Evolutionary conservation across 495 filamentous ascomycete species (phyloP).

Genomic region (Umbilicaria muhlenbergii): DNA sequence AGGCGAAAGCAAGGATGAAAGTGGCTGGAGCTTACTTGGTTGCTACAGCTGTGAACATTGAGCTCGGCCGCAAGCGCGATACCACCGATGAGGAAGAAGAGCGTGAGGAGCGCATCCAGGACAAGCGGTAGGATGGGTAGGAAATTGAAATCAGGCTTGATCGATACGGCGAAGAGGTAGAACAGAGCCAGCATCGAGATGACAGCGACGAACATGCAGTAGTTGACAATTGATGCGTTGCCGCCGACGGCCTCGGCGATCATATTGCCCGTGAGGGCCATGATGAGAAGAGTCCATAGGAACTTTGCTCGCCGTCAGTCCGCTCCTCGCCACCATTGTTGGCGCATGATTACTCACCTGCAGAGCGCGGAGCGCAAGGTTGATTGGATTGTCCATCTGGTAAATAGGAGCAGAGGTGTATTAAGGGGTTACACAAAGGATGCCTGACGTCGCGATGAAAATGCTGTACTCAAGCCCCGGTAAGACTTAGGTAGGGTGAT

Average conservation of each 20-base stretch:
- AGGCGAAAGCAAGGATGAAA: not conserved
- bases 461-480: too few relatives aligned
- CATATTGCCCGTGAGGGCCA: conserved; percentile 55
- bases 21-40: conserved; percentile 34
- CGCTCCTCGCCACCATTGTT: not conserved
- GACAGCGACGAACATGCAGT: conserved; percentile 47
- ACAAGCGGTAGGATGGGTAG: conserved; percentile 38
- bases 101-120: conserved; percentile 40
- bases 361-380: conserved; percentile 10
- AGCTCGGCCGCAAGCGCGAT: conserved; percentile 50
- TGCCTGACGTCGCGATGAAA: not conserved
- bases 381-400: not conserved
- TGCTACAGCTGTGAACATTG: conserved; percentile 41
- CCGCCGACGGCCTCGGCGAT: conserved; percentile 37
- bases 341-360: conserved; percentile 3
- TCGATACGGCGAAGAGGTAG: conserved; percentile 40
- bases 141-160: conserved; percentile 29
- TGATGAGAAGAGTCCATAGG: conserved; percentile 48
- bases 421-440: not conserved
- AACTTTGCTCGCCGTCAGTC: conserved; percentile 27
- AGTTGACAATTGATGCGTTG: conserved; percentile 47
- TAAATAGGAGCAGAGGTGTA: not conserved
- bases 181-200: conserved; percentile 50
- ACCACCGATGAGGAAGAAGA: conserved; percentile 51
- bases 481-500: too few relatives aligned